A percentile compares a stretch with the other conserved stretches of the same genome.
phyloP scores from a whole-genome alignment of 2,329 filamentous ascomycete genomes.

The Sporothrix phasma region DNA sequence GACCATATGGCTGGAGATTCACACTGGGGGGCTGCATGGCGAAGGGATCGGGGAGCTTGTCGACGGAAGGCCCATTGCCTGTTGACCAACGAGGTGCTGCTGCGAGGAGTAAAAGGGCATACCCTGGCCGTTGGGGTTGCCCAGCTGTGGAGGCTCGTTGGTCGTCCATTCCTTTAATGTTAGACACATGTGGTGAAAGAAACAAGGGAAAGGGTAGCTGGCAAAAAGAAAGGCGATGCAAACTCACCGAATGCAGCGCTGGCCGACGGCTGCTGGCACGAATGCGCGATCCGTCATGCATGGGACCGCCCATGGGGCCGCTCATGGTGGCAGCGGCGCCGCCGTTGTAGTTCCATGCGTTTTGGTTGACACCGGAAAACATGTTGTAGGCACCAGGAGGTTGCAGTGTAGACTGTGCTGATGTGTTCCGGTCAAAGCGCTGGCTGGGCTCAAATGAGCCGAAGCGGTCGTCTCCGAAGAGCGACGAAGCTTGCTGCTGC shows the following conservation, averaged over 20 bases:
- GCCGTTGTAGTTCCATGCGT: conserved; percentile 71
- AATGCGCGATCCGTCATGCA: conserved; percentile 49
- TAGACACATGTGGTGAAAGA: neutral
- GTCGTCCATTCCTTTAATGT: conserved; percentile 21
- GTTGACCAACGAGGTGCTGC: conserved; percentile 16
- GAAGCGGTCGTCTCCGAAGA: conserved; percentile 63
- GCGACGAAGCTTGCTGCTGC: conserved; percentile 38
- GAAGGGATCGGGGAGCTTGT: conserved; percentile 33
- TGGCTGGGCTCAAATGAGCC: conserved; percentile 51
- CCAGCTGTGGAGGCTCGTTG: conserved; percentile 15
- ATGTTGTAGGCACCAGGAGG: conserved; percentile 32
- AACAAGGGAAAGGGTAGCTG: too few relatives aligned
- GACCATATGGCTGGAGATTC: conserved; percentile 32
- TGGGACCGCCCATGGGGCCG: conserved; percentile 41
- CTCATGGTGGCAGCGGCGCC: conserved; percentile 48
- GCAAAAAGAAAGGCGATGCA: too few relatives aligned
- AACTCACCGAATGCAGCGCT: conserved; percentile 57
- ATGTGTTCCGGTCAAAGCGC: conserved; percentile 31
- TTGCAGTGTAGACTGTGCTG: conserved; percentile 30
- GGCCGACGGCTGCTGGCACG: conserved; percentile 43
- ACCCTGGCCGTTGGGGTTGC: conserved; percentile 10
- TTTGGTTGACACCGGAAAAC: conserved; percentile 45
- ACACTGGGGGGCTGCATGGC: conserved; percentile 28
- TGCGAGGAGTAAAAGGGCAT: conserved; percentile 17
- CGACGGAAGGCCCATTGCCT: conserved; percentile 27